A percentile compares a stretch with the other conserved stretches of the same genome.
Evolutionary conservation across 2,329 filamentous ascomycete species (phyloP).

Genomic region (Colletotrichum lupini): DNA sequence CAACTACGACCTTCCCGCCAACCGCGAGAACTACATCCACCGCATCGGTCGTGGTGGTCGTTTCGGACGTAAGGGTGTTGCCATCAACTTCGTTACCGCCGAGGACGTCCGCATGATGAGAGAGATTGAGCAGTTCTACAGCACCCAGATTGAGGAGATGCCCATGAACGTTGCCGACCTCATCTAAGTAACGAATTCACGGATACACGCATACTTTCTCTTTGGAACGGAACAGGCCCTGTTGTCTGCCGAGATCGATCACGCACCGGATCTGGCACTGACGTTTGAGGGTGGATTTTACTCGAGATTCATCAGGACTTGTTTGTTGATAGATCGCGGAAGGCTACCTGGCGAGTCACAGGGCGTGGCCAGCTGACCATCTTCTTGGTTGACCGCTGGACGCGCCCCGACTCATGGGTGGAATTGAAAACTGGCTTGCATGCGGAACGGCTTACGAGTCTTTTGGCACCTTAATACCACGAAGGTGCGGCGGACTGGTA

Average conservation of each 20-base stretch:
- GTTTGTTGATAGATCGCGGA: slow-evolving; percentile 38
- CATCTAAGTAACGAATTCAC: slow-evolving; percentile 63
- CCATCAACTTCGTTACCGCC: slow-evolving; percentile 99
- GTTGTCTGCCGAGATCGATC: slow-evolving; percentile 28
- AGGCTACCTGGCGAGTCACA: slow-evolving; percentile 36
- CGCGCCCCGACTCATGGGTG: slow-evolving; percentile 36
- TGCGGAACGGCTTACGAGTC: slow-evolving; percentile 37
- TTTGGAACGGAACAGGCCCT: slow-evolving; percentile 33
- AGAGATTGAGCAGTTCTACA: slow-evolving; percentile 99
- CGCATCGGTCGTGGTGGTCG: slow-evolving; percentile 99
- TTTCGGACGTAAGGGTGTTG: slow-evolving; percentile 99
- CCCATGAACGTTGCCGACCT: slow-evolving; percentile 91
- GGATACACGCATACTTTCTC: slow-evolving; percentile 31
- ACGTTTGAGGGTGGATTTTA: slow-evolving; percentile 26
- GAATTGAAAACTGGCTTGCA: slow-evolving; percentile 38
- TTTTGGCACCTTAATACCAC: slow-evolving; percentile 38
- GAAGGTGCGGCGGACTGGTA: slow-evolving; percentile 38
- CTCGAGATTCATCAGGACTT: slow-evolving; percentile 36
- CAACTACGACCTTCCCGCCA: slow-evolving; percentile 99
- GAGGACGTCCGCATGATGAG: slow-evolving; percentile 99
- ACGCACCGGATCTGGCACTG: slow-evolving; percentile 36
- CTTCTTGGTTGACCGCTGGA: slow-evolving; percentile 20
- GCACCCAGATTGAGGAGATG: slow-evolving; percentile 99
- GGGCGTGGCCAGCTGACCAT: slow-evolving; percentile 32
- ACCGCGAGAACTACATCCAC: slow-evolving; percentile 99